A percentile compares a stretch with the other conserved stretches of the same genome.
Evolutionary conservation across 306 rosid species (phyloP).

Genomic region (Begonia loranthoides): DNA sequence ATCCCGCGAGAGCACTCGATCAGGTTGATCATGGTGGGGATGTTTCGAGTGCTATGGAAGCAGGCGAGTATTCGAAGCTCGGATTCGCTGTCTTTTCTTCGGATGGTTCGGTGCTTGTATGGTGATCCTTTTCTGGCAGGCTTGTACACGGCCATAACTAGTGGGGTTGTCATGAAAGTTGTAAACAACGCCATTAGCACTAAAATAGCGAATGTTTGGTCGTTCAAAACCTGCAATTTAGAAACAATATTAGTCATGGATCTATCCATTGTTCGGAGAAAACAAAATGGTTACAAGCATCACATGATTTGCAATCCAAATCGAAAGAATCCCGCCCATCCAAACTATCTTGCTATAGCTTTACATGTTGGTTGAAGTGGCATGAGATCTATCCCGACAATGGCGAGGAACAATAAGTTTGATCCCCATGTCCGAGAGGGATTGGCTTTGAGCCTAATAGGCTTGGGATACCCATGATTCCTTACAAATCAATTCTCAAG

Average conservation of each 20-base stretch:
- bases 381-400: too few species aligned
- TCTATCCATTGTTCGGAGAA: neutral
- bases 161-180: slow-evolving; percentile 66
- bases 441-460: too few species aligned
- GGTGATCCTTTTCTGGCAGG: slow-evolving; percentile 62
- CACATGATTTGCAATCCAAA: neutral
- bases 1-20: slow-evolving; percentile 53
- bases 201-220: slow-evolving; percentile 56
- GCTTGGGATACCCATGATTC: too few species aligned
- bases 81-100: slow-evolving; percentile 23
- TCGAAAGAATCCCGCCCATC: neutral
- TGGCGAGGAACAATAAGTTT: neutral
- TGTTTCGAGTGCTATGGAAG: slow-evolving; percentile 55
- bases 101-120: slow-evolving; percentile 40
- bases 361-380: neutral
- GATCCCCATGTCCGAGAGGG: too few species aligned
- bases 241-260: too few species aligned
- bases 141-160: slow-evolving; percentile 45
- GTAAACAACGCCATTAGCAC: slow-evolving; percentile 67
- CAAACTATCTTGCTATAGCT: neutral
- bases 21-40: slow-evolving; percentile 48
- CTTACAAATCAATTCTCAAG: too few species aligned
- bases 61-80: slow-evolving; percentile 51
- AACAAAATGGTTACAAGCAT: neutral
- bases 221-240: slow-evolving; percentile 41